Evolutionary conservation across 306 rosid genomes (phyloP), one percentile per base, ranked within the genome.

Genomic region (Lathyrus aphaca): DNA sequence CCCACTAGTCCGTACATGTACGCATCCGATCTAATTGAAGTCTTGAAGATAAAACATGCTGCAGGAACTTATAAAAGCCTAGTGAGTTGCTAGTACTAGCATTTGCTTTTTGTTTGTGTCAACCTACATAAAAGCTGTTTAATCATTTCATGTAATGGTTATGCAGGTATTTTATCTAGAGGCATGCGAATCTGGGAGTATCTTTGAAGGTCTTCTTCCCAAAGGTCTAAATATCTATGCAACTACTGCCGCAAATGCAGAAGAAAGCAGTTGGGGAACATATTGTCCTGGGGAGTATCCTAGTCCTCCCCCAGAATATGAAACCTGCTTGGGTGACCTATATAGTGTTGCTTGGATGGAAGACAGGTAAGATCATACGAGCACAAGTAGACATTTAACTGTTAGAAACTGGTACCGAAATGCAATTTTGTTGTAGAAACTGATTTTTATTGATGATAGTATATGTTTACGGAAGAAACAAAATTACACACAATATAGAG

Each of bases 331-430:
- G 80, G 96, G 86, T 61, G 98, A 92, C 83, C 82, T 92, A 77
- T 92, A 87, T 72, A 92, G 98, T 77, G 86, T 92, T 84, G 86
- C 96, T 55, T 92, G 98, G 96, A 83, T 92, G 96, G 98, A 92
- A 82, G 98, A 92, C 85, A 89, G 98, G 98, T 86, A 86, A 23
- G 69, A 10, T 19, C 42, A 6, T 17, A 37, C 14, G 43, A 40
- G 51, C 25, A 7, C 35, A 49, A 29, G 69, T 46, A 54, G 76
- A 64, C 30, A 70, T 77, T 50, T 76, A 13, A 35, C 5, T 42
- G 46, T 10, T 42, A 42, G n/a, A 42, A 42, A 42, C 14, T 13
- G 5, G 46, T 42, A 11, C 5, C 3, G 6, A n/a, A n/a, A 14
- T 45, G 5, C 50, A 45, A 45, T 45, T 45, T 45, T 13, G 15